These are phyloP conservation scores for Boletus barrowsii DNA, from an alignment of 768 basidiomycete species.

Conservation along the genomic window DNA sequence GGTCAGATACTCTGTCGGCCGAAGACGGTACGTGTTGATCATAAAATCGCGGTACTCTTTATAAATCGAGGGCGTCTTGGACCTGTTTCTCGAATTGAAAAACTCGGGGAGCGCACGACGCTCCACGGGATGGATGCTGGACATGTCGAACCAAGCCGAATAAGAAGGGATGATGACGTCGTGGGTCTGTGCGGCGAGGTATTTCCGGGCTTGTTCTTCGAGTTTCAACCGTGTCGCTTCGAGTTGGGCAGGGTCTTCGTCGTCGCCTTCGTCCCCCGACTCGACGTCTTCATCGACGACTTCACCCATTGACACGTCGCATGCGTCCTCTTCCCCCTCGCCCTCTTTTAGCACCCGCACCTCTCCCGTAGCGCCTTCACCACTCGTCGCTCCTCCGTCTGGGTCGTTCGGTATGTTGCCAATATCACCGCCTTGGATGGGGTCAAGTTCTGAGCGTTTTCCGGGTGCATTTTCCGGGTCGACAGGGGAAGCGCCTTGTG, in stretches of 20 bases:
- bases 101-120: slow-evolving; percentile 93
- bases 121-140: slow-evolving; percentile 89
- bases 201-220: slow-evolving; percentile 87
- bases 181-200: slow-evolving; percentile 96
- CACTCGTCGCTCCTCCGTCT: slow-evolving; percentile 11
- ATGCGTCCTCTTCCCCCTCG: slow-evolving; percentile 66
- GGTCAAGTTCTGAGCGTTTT: slow-evolving; percentile 87
- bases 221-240: slow-evolving; percentile 76
- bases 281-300: slow-evolving; percentile 73
- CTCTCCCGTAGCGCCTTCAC: slow-evolving; percentile 29
- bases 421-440: slow-evolving; percentile 73
- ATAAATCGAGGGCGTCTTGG: slow-evolving; percentile 95
- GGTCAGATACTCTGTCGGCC: slow-evolving; percentile 94
- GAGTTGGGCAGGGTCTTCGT: slow-evolving; percentile 80
- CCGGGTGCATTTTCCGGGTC: slow-evolving; percentile 79
- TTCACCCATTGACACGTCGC: slow-evolving; percentile 80
- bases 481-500: slow-evolving; percentile 68
- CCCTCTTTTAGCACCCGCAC: slow-evolving; percentile 43
- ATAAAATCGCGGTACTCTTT: slow-evolving; percentile 99
- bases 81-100: slow-evolving; percentile 92
- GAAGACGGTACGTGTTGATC: slow-evolving; percentile 95
- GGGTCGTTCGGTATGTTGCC: slow-evolving; percentile 59
- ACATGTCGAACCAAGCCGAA: slow-evolving; percentile 97
- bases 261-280: slow-evolving; percentile 78
- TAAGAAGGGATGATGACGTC: slow-evolving; percentile 97